Base-by-base conservation (phyloP, 495 filamentous ascomycete species). In the Pseudotulostoma volvatum region DNA sequence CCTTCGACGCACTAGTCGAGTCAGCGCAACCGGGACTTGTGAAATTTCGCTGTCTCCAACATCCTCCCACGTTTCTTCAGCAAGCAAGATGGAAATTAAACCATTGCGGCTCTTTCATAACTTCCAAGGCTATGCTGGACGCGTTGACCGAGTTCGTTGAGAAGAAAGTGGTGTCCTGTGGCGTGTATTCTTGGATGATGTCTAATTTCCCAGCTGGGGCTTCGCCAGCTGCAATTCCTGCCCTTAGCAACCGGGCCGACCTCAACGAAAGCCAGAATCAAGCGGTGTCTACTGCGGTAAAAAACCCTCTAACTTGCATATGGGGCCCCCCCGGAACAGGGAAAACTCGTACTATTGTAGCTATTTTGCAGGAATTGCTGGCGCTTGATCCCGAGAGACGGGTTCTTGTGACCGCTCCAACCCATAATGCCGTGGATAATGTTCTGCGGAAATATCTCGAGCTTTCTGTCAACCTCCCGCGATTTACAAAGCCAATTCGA, bases 261-360 rank as follows among this genome's bases (percentile, higher is more conserved):
- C 47, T 69, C 8, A 71, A 71, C 38, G 33, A 44, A 4, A 67
- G 64, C 37, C 67, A 71, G 41, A 64, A 58, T 33, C 41, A 44
- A 3, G 67, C 67, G 9, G 47, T 71, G 8, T 33, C 50, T 18
- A 52, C 61, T 18, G 46, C 61, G 2, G 38, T 68, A 19, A 46
- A 18, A 2, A 41, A 46, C 17, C 50, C 56, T 3, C 38, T 71
- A 30, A 60, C 55, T 9, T 67, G 60, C 31, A 45, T 70, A 0
- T 70, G 67, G 68, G 68, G 68, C 0, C 68, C 68, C 1, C 68
- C 68, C 0, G 68, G 68, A 3, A 71, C 68, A 1, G 67, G 67
- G 4, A 71, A 71, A 44, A 70, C 68, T 1, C 50, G 64, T 33
- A 70, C 68, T 8, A 58, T 70, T 16, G 64, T 67, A 4, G 52